These are phyloP conservation scores for Lepiota venenata DNA, from an alignment of 768 basidiomycete species.

Conservation along the genomic window DNA sequence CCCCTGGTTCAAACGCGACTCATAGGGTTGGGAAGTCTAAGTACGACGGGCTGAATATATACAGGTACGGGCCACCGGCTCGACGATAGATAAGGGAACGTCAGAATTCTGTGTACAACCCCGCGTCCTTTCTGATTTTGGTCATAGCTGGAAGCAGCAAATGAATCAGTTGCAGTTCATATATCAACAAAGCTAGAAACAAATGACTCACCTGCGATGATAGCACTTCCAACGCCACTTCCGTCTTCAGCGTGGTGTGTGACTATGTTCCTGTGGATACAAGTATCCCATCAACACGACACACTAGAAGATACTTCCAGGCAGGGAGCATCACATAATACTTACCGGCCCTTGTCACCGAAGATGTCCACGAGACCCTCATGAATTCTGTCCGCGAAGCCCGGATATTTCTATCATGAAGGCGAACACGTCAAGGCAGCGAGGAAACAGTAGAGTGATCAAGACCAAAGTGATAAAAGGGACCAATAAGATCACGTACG, in stretches of 20 bases:
- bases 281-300: not conserved
- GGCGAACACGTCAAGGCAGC: not conserved
- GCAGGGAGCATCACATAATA: conserved; percentile 10
- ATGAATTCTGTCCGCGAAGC: conserved; percentile 90
- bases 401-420: conserved; percentile 84
- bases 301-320: not conserved
- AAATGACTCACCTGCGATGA: conserved; percentile 69
- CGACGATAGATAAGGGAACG: not conserved
- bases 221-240: conserved; percentile 93
- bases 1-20: no score
- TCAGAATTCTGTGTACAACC: conserved; percentile 52
- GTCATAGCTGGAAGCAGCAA: conserved; percentile 70
- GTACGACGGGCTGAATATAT: not conserved
- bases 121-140: conserved; percentile 70
- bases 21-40: no score
- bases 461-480: not conserved
- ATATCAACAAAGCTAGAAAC: not conserved
- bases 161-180: no score
- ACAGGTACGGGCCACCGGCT: conserved; percentile 16
- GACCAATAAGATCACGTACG: conserved; percentile 39
- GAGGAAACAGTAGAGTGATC: not conserved
- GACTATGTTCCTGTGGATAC: conserved; percentile 50
- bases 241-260: conserved; percentile 89
- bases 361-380: conserved; percentile 93
- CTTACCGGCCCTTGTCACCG: conserved; percentile 90